Conservation (phyloP, 345 rosid genomes). For the Hevea brasiliensis region DNA sequence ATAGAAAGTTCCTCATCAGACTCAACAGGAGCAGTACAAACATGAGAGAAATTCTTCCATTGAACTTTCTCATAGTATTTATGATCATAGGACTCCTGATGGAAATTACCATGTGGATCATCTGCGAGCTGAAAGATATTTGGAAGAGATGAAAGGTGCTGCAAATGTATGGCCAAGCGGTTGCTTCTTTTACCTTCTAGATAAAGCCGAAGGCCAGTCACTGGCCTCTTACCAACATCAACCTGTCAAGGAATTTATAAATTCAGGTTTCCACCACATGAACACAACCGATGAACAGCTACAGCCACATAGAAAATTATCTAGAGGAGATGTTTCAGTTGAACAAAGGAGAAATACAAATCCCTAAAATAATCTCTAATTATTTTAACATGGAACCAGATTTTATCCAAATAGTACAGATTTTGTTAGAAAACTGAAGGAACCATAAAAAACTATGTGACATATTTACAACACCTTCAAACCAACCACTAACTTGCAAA, state of each 20-base stretch:
- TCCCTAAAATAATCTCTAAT: not conserved
- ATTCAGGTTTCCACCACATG: not conserved
- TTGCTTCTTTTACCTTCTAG: slow-evolving; percentile 91
- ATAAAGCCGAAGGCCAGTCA: slow-evolving; percentile 92
- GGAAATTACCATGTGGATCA: slow-evolving; percentile 51
- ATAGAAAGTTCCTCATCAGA: slow-evolving; percentile 71
- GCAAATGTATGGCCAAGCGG: slow-evolving; percentile 78
- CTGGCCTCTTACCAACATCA: slow-evolving; percentile 91
- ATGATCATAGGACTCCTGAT: slow-evolving; percentile 54
- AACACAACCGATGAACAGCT: not conserved
- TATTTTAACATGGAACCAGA: not conserved
- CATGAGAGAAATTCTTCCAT: slow-evolving; percentile 93
- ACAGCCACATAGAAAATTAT: not conserved
- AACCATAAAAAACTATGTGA: no score
- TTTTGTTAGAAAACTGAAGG: not conserved
- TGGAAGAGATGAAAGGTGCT: slow-evolving; percentile 95
- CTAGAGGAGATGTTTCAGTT: not conserved
- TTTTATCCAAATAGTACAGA: not conserved
- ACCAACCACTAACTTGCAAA: not conserved
- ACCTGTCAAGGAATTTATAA: slow-evolving; percentile 49
- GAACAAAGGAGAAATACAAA: not conserved
- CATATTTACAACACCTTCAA: no score
- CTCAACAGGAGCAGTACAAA: slow-evolving; percentile 91
- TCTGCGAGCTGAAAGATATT: slow-evolving; percentile 76
- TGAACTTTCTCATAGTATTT: slow-evolving; percentile 84